Conservation (phyloP, 257 asterid species). For the Sherardia arvensis region DNA sequence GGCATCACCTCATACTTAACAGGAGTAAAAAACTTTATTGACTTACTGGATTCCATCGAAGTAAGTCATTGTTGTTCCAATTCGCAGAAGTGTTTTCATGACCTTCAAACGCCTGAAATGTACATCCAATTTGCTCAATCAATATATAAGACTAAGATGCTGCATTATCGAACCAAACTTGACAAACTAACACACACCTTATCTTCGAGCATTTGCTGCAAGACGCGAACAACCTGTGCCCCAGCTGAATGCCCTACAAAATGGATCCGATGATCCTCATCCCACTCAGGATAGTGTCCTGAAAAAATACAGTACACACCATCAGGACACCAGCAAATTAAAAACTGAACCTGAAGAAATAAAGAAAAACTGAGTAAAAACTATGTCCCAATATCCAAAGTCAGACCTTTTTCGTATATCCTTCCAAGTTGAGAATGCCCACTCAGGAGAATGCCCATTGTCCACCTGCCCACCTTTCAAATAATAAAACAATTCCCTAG, state of each 20-base stretch:
- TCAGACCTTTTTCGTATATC: slow-evolving; percentile 57
- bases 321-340: background rate
- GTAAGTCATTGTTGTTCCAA: slow-evolving; percentile 89
- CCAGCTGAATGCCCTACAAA: slow-evolving; percentile 98
- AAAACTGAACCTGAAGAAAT: too few relatives aligned
- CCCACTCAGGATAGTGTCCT: slow-evolving; percentile 98
- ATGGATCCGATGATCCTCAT: slow-evolving; percentile 89
- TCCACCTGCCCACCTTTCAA: slow-evolving; percentile 94
- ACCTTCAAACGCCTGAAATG: slow-evolving; percentile 66
- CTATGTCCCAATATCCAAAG: background rate
- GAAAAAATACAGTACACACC: slow-evolving; percentile 8
- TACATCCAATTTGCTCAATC: slow-evolving; percentile 2
- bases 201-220: slow-evolving; percentile 99
- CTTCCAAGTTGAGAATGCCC: slow-evolving; percentile 81
- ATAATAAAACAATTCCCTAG: slow-evolving; percentile 90
- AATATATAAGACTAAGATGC: background rate
- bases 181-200: slow-evolving; percentile 48
- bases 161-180: background rate
- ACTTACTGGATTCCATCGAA: slow-evolving; percentile 92
- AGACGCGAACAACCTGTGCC: slow-evolving; percentile 79
- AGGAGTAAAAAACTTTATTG: background rate
- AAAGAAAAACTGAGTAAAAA: too few relatives aligned
- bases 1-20: background rate
- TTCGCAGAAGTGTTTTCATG: slow-evolving; percentile 60
- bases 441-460: slow-evolving; percentile 93